phyloP scores from a whole-genome alignment of 2,329 filamentous ascomycete genomes.

The Diaporthe batatas region DNA sequence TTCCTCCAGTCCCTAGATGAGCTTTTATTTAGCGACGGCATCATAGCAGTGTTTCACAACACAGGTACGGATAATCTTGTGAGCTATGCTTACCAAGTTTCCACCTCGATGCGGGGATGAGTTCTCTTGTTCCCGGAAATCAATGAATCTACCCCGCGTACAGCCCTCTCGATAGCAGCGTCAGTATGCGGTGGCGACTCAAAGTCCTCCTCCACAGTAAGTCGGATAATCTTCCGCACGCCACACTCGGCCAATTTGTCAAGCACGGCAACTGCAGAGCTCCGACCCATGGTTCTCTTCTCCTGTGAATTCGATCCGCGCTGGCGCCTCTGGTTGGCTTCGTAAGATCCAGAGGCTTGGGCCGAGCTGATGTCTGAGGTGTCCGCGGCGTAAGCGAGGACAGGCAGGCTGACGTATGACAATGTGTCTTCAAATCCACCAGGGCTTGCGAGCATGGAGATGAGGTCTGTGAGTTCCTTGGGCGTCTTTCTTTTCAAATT shows the following conservation, averaged over 20 bases:
- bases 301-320: background rate
- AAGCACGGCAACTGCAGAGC: constrained; percentile 1
- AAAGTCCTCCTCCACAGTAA: background rate
- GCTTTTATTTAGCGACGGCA: no score
- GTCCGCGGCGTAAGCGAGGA: no score
- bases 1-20: constrained; percentile 26
- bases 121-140: background rate
- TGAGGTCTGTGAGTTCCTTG: background rate
- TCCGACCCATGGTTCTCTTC: background rate
- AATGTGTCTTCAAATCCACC: no score
- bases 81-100: constrained; percentile 9
- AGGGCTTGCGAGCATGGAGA: background rate
- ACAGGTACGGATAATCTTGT: no score
- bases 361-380: no score
- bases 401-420: no score
- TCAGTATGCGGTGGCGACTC: constrained; percentile 14
- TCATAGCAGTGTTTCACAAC: no score
- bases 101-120: background rate
- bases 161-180: constrained; percentile 16
- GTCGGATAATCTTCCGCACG: constrained; percentile 7
- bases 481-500: background rate
- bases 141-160: background rate
- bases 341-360: no score
- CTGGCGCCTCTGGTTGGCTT: no score
- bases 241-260: constrained; percentile 14